Percentiles rank a stretch among this genome's conserved stretches.
Conservation (phyloP, 2,329 filamentous ascomycete species). For the Taxawa tesnikishii region DNA sequence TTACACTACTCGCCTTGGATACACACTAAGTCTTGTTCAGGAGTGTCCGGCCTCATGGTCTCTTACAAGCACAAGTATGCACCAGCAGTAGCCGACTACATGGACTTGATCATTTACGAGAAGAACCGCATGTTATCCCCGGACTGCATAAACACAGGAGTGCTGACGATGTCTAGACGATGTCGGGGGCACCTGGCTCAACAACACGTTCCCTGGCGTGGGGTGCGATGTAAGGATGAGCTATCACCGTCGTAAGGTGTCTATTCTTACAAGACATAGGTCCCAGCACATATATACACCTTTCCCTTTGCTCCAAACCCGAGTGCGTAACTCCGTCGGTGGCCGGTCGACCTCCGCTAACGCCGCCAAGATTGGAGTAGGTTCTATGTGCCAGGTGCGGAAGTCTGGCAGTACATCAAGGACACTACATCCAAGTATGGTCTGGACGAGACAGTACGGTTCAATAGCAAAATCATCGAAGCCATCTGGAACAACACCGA, state of each 20-base stretch:
- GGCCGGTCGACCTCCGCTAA: neutral
- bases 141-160: no score
- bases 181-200: conserved; percentile 28
- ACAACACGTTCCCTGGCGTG: conserved; percentile 30
- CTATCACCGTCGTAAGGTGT: no score
- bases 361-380: conserved; percentile 3
- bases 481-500: conserved; percentile 25
- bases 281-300: conserved; percentile 9
- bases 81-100: conserved; percentile 18
- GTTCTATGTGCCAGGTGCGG: conserved; percentile 26
- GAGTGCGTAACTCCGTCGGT: neutral
- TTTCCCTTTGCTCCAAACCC: conserved; percentile 21
- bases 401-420: conserved; percentile 32
- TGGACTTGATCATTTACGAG: conserved; percentile 30
- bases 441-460: conserved; percentile 24
- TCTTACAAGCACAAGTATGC: conserved; percentile 28
- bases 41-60: conserved; percentile 24
- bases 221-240: conserved; percentile 15
- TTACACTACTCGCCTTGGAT: no score
- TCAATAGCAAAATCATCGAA: conserved; percentile 24
- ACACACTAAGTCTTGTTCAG: no score
- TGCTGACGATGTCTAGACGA: conserved; percentile 9
- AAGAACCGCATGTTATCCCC: no score
- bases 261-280: no score
- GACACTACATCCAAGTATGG: conserved; percentile 27